Conservation (phyloP, 108 stramenopile genomes). For the Nitzschia sp. region DNA sequence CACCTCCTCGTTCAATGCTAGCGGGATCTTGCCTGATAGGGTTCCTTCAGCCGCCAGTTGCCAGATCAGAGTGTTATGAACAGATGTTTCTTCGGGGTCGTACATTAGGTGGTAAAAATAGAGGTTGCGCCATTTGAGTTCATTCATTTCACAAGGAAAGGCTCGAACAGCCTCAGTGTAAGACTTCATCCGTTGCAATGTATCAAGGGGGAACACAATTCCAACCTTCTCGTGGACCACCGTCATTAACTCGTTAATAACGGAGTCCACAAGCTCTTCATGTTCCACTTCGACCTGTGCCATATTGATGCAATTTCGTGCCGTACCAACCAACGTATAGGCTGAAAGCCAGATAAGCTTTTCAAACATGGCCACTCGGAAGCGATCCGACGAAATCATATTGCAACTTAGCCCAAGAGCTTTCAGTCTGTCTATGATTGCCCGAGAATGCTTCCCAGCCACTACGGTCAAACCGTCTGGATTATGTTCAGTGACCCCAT, state of each 20-base stretch:
- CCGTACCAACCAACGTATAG: conserved; percentile 88
- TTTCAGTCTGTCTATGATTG: conserved; percentile 75
- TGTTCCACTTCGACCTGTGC: conserved; percentile 69
- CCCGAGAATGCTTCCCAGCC: conserved; percentile 79
- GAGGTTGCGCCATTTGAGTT: conserved; percentile 91
- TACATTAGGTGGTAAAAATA: conserved; percentile 75
- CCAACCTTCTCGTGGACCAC: conserved; percentile 61
- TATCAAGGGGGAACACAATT: conserved; percentile 51
- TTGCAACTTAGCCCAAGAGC: conserved; percentile 77
- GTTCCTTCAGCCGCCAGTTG: conserved; percentile 63
- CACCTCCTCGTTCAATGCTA: conserved; percentile 18
- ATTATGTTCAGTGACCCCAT: conserved; percentile 87
- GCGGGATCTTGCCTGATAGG: conserved; percentile 60
- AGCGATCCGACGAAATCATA: conserved; percentile 55
- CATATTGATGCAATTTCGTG: conserved; percentile 72
- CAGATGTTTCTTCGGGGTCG: conserved; percentile 44
- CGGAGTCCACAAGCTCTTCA: conserved; percentile 54
- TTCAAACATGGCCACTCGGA: conserved; percentile 85
- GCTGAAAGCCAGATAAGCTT: conserved; percentile 93
- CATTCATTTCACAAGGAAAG: conserved; percentile 92
- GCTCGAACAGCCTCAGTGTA: conserved; percentile 89
- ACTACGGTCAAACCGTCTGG: conserved; percentile 90
- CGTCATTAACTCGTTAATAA: conserved; percentile 63
- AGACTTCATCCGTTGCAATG: conserved; percentile 68
- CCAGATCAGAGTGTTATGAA: conserved; percentile 60